phyloP scores from a whole-genome alignment of 2,329 filamentous ascomycete genomes.

The Aspergillus eucalypticola region DNA sequence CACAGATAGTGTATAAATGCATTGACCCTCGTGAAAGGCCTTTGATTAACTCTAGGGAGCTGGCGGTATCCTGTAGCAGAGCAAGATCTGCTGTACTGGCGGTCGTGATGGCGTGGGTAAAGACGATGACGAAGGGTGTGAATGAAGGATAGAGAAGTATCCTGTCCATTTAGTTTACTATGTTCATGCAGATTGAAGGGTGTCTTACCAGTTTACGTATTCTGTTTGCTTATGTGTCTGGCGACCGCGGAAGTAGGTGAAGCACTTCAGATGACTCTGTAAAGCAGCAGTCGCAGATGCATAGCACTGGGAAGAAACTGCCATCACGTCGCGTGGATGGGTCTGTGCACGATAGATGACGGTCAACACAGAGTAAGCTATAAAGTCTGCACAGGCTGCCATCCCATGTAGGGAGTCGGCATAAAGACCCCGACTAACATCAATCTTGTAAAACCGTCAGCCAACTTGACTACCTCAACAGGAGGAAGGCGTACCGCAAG shows the following conservation, averaged over 20 bases:
- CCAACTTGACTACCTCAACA: not conserved
- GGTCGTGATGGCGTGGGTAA: conserved; percentile 31
- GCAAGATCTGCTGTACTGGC: conserved; percentile 21
- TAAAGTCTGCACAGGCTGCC: conserved; percentile 29
- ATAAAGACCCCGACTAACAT: conserved; percentile 26
- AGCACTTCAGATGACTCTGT: conserved; percentile 29
- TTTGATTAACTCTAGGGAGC: conserved; percentile 24
- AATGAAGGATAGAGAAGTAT: conserved; percentile 30
- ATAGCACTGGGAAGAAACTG: conserved; percentile 28
- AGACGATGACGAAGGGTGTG: conserved; percentile 30
- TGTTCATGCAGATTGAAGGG: not conserved
- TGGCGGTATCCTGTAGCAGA: conserved; percentile 26
- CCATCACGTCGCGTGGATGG: conserved; percentile 23
- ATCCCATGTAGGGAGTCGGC: conserved; percentile 28
- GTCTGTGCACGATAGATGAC: conserved; percentile 30
- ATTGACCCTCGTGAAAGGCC: conserved; percentile 23
- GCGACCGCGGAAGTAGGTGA: conserved; percentile 26
- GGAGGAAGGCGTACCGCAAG: conserved; percentile 17
- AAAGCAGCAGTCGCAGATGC: conserved; percentile 28
- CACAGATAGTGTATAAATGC: conserved; percentile 24
- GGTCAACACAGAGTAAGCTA: conserved; percentile 26
- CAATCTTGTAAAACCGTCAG: conserved; percentile 16
- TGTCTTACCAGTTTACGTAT: conserved; percentile 29
- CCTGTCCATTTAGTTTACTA: conserved; percentile 9
- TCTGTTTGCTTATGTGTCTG: conserved; percentile 30